Evolutionary conservation across 2,329 filamentous ascomycete species (phyloP), one percentile per base, ranked within the genome.

Genomic region (Dichotomopilus funicola): DNA sequence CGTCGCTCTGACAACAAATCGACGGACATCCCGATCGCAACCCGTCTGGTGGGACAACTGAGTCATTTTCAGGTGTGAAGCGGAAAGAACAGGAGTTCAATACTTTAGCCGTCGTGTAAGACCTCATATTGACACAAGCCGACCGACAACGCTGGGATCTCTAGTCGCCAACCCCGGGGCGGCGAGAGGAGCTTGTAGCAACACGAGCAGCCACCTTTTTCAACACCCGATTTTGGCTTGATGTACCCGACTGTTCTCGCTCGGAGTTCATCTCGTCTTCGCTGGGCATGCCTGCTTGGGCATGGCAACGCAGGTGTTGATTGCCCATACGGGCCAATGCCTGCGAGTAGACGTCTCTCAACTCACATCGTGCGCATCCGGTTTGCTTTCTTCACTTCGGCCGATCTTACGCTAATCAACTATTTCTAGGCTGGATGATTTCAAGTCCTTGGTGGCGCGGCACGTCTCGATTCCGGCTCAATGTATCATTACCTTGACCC

Each of bases 241-340:
- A 3, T 49, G 37, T 13, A 35, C 9, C 40, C 33, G 31, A 31
- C 31, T 42, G 31, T 11, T 36, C 37, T 12, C 42, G 8, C 6
- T 13, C 35, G 5, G 37, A 12, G 34, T 27, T 37, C n/a, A 6
- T 10, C n/a, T n/a, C 10, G 5, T 13, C 31, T 13, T 37, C 36
- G 42, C n/a, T 6, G 27, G 37, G 46, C 58, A 64, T 73, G 73
- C 67, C 79, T 80, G 77, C 75, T 75, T 76, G 74, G 81, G 78
- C 74, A 95, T 95, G 90, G 88, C 89, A 77, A 83, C 92, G 71
- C 85, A 89, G 76, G 86, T 96, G 73, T 89, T 90, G 78, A 86
- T 96, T 70, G 91, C 90, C 80, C 91, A 95, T 76, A 91, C 88
- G 73, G 92, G 92, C 78, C 86, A 90, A 78, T 86, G 87, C 74